These are phyloP conservation scores for Chenopodium album DNA, from an alignment of 148 eudicot genomes.

Conservation along the genomic window DNA sequence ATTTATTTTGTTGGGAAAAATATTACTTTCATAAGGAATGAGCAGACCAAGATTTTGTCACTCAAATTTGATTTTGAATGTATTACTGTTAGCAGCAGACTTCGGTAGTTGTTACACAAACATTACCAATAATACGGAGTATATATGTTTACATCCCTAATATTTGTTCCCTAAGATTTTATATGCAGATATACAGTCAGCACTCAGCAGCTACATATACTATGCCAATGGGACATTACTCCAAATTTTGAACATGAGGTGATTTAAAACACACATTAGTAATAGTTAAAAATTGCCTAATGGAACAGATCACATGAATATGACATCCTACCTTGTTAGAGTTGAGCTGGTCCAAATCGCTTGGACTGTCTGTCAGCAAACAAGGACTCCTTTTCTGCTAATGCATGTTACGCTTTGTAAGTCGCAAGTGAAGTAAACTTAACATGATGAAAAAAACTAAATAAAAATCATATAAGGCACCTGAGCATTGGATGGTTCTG, in stretches of 20 bases:
- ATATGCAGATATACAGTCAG: background rate
- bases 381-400: slow-evolving; percentile 48
- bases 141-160: background rate
- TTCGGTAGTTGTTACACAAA: background rate
- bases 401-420: slow-evolving; percentile 1
- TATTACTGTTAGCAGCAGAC: background rate
- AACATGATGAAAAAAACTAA: background rate
- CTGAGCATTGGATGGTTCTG: slow-evolving; percentile 56
- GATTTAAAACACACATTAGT: background rate
- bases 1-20: background rate
- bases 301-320: background rate
- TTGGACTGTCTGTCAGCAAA: slow-evolving; percentile 32
- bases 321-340: slow-evolving; percentile 45
- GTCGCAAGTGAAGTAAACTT: background rate
- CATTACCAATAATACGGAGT: background rate
- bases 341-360: slow-evolving; percentile 40
- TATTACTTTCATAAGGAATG: background rate
- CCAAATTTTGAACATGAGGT: background rate
- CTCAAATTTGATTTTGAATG: background rate
- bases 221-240: too few species aligned
- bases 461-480: slow-evolving; percentile 29
- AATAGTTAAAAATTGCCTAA: background rate
- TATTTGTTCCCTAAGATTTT: background rate
- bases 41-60: background rate
- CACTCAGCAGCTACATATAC: too few species aligned